phyloP scores from a whole-genome alignment of 208 protist species.

The Crithidia fasciculata region DNA sequence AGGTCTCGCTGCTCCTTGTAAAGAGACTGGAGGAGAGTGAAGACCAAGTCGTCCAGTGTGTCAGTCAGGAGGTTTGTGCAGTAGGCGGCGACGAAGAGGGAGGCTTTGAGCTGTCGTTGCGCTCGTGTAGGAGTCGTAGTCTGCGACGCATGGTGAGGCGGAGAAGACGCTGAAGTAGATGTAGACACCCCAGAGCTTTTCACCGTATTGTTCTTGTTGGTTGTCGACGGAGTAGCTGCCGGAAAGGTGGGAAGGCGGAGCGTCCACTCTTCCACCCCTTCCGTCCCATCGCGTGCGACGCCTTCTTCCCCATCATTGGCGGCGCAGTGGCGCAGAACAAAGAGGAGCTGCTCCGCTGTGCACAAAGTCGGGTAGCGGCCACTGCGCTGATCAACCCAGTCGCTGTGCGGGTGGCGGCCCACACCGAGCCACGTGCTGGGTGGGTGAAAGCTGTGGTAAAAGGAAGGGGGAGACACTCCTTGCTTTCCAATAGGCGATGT shows the following conservation, averaged over 20 bases:
- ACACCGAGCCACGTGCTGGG: slow-evolving; percentile 43
- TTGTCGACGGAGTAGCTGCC: not conserved
- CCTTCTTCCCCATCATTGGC: slow-evolving; percentile 1
- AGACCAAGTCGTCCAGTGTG: slow-evolving; percentile 65
- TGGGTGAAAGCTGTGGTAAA: slow-evolving; percentile 50
- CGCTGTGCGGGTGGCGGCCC: slow-evolving; percentile 39
- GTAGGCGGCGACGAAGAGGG: slow-evolving; percentile 43
- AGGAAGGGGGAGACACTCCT: not conserved
- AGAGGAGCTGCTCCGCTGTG: not conserved
- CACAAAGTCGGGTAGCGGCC: slow-evolving; percentile 44
- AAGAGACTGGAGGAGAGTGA: slow-evolving; percentile 62
- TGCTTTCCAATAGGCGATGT: too few species aligned
- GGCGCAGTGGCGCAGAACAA: slow-evolving; percentile 7
- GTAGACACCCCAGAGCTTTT: not conserved
- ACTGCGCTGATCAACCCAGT: slow-evolving; percentile 49
- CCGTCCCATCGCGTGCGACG: not conserved
- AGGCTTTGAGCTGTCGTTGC: slow-evolving; percentile 16
- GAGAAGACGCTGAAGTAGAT: not conserved
- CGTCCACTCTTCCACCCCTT: not conserved
- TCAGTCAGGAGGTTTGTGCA: slow-evolving; percentile 62
- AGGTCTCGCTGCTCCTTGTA: slow-evolving; percentile 64
- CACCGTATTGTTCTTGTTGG: not conserved
- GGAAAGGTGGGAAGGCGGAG: not conserved
- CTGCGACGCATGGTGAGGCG: not conserved
- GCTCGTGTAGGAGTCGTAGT: slow-evolving; percentile 1